phyloP scores from a whole-genome alignment of 768 basidiomycete genomes.

The Goffeauzyma gilvescens region DNA sequence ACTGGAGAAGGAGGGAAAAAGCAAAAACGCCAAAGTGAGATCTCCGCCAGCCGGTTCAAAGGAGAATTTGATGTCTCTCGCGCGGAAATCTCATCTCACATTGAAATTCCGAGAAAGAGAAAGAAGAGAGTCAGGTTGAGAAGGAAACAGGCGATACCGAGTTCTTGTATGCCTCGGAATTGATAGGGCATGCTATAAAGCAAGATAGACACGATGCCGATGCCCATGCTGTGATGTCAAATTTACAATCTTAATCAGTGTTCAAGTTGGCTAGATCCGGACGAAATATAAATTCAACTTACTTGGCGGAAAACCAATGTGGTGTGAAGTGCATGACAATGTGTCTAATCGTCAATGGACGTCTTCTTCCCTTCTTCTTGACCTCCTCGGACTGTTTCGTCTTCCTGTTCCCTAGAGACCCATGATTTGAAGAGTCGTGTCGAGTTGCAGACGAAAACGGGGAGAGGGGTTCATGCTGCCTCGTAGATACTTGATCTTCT shows the following conservation, averaged over 20 bases:
- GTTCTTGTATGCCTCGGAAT: slow-evolving; percentile 17
- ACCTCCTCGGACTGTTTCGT: too few relatives aligned
- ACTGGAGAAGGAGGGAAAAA: too few relatives aligned
- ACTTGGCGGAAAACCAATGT: slow-evolving; percentile 9
- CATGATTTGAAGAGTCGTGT: too few relatives aligned
- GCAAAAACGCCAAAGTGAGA: too few relatives aligned
- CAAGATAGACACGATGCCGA: slow-evolving; percentile 29
- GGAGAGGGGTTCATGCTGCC: too few relatives aligned
- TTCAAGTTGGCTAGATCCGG: not conserved
- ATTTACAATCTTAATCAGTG: not conserved
- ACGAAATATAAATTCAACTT: not conserved
- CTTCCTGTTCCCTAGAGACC: too few relatives aligned
- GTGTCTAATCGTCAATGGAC: too few relatives aligned
- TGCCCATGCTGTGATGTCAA: slow-evolving; percentile 19
- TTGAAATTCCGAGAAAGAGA: slow-evolving; percentile 5
- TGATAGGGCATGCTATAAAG: slow-evolving; percentile 29
- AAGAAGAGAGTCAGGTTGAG: slow-evolving; percentile 24
- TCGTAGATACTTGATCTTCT: too few relatives aligned
- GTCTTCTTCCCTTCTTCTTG: too few relatives aligned
- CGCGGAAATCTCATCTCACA: slow-evolving; percentile 5
- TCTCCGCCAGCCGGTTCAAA: too few relatives aligned
- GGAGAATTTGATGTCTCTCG: too few relatives aligned
- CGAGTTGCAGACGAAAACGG: too few relatives aligned
- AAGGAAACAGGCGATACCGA: slow-evolving; percentile 23
- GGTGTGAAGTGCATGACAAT: slow-evolving; percentile 11